Conservation (phyloP, 371 early-diverging fungal species). For the Nematocida ironsii region DNA sequence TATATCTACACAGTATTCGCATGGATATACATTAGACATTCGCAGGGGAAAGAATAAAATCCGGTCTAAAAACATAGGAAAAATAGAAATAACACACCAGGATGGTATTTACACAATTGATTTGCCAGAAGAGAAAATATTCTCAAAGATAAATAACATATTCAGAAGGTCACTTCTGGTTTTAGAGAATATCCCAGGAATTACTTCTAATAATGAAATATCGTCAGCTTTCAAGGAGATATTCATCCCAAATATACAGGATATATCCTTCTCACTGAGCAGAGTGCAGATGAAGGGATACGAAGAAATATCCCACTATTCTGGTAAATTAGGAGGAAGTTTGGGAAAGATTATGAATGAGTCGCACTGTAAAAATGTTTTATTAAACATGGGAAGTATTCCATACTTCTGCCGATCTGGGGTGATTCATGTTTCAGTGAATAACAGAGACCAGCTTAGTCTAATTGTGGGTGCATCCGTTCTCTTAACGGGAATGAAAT, state of each 20-base stretch:
- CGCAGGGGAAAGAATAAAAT: conserved; percentile 21
- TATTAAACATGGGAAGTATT: conserved; percentile 18
- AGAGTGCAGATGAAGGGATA: conserved; percentile 26
- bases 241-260: conserved; percentile 19
- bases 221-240: conserved; percentile 18
- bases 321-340: conserved; percentile 7
- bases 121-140: conserved; percentile 34
- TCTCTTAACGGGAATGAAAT: conserved; percentile 53
- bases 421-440: conserved; percentile 21
- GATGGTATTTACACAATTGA: conserved; percentile 14
- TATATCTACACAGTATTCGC: conserved; percentile 41
- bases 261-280: conserved; percentile 36
- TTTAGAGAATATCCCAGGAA: conserved; percentile 14
- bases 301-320: conserved; percentile 46
- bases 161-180: conserved; percentile 2
- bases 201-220: neutral
- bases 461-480: conserved; percentile 26
- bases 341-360: neutral
- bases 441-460: neutral
- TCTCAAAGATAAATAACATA: conserved; percentile 9
- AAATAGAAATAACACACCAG: conserved; percentile 24
- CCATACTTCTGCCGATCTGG: conserved; percentile 53
- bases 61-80: conserved; percentile 21
- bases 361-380: conserved; percentile 1
- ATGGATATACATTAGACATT: conserved; percentile 44